Evolutionary conservation across 2,329 filamentous ascomycete species (phyloP).

Genomic region (Aspergillus chevalieri): DNA sequence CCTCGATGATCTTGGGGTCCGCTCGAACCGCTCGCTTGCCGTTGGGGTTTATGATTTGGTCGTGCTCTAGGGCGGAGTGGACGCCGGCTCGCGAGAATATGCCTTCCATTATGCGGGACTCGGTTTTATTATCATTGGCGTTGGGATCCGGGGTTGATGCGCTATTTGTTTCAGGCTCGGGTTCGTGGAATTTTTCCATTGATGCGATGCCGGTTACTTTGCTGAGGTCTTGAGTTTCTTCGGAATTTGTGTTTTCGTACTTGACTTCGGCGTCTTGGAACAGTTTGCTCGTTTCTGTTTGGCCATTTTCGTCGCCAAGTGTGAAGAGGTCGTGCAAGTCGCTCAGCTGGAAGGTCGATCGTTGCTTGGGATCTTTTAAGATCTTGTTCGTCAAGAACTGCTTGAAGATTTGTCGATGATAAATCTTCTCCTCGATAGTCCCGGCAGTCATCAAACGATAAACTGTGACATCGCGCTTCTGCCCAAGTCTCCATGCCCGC

Average conservation of each 20-base stretch:
- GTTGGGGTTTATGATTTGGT: conserved; percentile 66
- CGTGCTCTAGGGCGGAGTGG: conserved; percentile 88
- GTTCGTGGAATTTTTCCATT: conserved; percentile 57
- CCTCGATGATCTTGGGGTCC: conserved; percentile 70
- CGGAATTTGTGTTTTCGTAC: conserved; percentile 39
- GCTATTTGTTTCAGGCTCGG: conserved; percentile 17
- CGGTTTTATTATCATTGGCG: conserved; percentile 22
- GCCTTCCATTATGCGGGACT: conserved; percentile 76
- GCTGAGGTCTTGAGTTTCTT: conserved; percentile 43
- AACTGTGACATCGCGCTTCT: conserved; percentile 91
- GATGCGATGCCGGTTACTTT: conserved; percentile 57
- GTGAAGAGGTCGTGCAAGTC: conserved; percentile 91
- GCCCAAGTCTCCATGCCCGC: conserved; percentile 88
- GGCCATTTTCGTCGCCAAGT: conserved; percentile 60
- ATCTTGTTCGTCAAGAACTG: conserved; percentile 97
- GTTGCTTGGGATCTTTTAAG: conserved; percentile 85
- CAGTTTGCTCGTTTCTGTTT: conserved; percentile 75
- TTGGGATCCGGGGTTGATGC: conserved; percentile 2
- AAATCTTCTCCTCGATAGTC: conserved; percentile 98
- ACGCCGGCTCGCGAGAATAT: conserved; percentile 83
- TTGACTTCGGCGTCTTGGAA: conserved; percentile 83
- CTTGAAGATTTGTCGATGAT: conserved; percentile 97
- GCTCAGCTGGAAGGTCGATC: conserved; percentile 80
- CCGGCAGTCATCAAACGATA: conserved; percentile 97
- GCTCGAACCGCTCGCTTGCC: conserved; percentile 65